phyloP scores from a whole-genome alignment of 2,329 filamentous ascomycete genomes.

The Penicillium sp. region DNA sequence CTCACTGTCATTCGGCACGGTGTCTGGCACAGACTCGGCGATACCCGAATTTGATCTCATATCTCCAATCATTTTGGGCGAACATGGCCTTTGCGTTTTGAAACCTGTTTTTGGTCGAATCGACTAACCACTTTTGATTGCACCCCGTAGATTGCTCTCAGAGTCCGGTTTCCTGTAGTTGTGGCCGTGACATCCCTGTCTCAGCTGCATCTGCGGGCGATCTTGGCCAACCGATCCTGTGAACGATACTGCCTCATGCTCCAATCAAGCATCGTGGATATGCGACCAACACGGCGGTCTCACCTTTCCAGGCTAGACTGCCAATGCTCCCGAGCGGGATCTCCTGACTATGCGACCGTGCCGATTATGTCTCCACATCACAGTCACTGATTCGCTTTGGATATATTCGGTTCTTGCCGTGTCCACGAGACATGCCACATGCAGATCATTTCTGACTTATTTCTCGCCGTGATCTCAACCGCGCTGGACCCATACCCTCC shows the following conservation, averaged over 20 bases:
- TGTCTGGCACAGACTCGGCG: conserved; percentile 24
- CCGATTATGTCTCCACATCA: conserved; percentile 9
- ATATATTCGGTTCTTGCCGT: not conserved
- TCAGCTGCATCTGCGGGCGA: conserved; percentile 19
- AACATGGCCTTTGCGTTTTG: conserved; percentile 5
- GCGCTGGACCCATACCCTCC: not conserved
- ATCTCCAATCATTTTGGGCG: conserved; percentile 9
- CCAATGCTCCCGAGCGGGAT: not conserved
- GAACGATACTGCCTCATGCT: conserved; percentile 7
- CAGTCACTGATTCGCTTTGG: not conserved
- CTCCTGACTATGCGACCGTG: conserved; percentile 11
- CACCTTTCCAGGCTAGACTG: conserved; percentile 8
- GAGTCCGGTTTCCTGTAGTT: conserved; percentile 49
- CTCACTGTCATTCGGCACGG: conserved; percentile 15
- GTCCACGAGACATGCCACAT: not conserved
- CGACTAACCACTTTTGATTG: conserved; percentile 34
- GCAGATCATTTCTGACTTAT: not conserved
- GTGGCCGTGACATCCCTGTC: conserved; percentile 20
- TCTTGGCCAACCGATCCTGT: conserved; percentile 13
- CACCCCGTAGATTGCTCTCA: conserved; percentile 45
- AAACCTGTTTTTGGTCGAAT: conserved; percentile 21
- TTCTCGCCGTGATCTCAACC: not conserved
- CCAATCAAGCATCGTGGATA: conserved; percentile 14
- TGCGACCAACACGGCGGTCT: conserved; percentile 5
- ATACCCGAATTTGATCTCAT: conserved; percentile 32